Evolutionary conservation across 2,329 filamentous ascomycete species (phyloP).

Genomic region (Trematosphaeria pertusa): DNA sequence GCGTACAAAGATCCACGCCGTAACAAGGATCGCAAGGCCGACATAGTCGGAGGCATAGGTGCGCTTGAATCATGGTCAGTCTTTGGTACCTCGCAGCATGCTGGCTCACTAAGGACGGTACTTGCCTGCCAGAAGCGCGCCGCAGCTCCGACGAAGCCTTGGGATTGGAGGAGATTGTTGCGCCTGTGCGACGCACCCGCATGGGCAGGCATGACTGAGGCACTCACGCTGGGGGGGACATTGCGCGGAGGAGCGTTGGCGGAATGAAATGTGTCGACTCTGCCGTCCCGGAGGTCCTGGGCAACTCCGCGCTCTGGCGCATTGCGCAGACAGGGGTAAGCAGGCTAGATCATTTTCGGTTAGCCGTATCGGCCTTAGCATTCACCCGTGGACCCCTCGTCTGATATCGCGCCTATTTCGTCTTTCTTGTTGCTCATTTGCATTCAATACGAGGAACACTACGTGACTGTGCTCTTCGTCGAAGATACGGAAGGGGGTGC

Average conservation of each 20-base stretch:
- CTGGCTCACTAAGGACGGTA: constrained; percentile 1
- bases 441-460: no score
- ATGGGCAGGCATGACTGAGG: constrained; percentile 45
- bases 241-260: no score
- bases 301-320: not conserved
- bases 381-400: no score
- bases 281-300: constrained; percentile 8
- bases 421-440: no score
- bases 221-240: no score
- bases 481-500: no score
- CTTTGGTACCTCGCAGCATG: not conserved
- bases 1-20: constrained; percentile 68
- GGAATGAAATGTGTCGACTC: no score
- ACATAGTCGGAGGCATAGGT: constrained; percentile 91
- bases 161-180: constrained; percentile 33
- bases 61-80: constrained; percentile 57
- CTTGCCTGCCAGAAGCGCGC: constrained; percentile 59
- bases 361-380: not conserved
- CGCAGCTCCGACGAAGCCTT: constrained; percentile 55
- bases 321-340: constrained; percentile 2
- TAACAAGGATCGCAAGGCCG: constrained; percentile 74
- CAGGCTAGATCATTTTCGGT: not conserved
- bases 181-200: constrained; percentile 27
- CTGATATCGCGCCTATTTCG: no score
- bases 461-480: no score